Conservation (phyloP, 176 grass and related monocot species). For the maize (Zea mays) region DNA sequence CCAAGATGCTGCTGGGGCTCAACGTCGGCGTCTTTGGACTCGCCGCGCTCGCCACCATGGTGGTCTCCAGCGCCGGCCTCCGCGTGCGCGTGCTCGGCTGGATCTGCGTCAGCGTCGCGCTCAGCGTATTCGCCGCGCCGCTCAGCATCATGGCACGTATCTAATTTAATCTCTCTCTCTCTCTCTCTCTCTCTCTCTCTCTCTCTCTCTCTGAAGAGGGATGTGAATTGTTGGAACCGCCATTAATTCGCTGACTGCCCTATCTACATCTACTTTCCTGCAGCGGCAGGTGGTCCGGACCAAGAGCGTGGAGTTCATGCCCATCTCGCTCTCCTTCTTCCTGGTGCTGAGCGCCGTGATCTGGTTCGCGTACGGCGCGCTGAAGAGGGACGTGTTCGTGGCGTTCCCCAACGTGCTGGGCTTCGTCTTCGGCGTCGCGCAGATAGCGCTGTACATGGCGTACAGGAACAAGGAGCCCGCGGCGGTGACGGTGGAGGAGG, state of each 20-base stretch:
- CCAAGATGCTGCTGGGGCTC: slow-evolving; percentile 57
- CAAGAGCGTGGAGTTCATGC: slow-evolving; percentile 99
- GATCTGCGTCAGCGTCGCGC: slow-evolving; percentile 71
- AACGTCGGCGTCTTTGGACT: slow-evolving; percentile 74
- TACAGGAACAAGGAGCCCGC: slow-evolving; percentile 47
- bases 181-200: too few relatives aligned
- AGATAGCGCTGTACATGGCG: slow-evolving; percentile 78
- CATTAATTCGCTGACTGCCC: too few relatives aligned
- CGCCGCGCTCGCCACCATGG: slow-evolving; percentile 60
- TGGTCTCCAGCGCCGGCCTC: slow-evolving; percentile 36
- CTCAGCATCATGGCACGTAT: slow-evolving; percentile 70
- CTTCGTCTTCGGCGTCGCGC: slow-evolving; percentile 73
- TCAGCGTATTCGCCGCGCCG: slow-evolving; percentile 81
- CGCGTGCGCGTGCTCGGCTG: slow-evolving; percentile 69
- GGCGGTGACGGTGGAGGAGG: neutral
- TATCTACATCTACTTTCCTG: too few relatives aligned
- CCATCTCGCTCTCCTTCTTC: slow-evolving; percentile 80
- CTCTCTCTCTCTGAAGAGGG: too few relatives aligned
- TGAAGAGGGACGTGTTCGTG: slow-evolving; percentile 77
- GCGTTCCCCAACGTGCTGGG: slow-evolving; percentile 79
- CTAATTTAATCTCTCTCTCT: too few relatives aligned
- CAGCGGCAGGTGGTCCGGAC: slow-evolving; percentile 85
- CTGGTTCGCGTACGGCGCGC: slow-evolving; percentile 84
- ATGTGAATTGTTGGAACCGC: too few relatives aligned
- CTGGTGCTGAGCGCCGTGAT: slow-evolving; percentile 78